Base-by-base conservation (phyloP, 2,329 filamentous ascomycete species). In the Paraconiothyrium sp. region DNA sequence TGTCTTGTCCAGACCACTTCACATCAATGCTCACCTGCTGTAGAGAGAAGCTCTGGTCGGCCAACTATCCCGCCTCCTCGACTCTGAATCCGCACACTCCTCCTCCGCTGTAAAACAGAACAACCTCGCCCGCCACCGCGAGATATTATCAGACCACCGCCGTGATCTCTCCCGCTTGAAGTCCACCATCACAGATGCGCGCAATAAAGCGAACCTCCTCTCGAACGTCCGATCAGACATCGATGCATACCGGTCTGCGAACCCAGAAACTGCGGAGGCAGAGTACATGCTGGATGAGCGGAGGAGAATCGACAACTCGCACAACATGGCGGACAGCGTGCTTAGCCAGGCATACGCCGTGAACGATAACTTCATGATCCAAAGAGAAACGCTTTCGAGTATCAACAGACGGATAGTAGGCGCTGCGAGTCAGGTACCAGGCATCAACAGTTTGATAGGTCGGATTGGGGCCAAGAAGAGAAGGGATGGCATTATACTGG, bases 281-380 rank as follows among this genome's bases (percentile, higher is more conserved):
- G 94, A 99, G 63, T 99, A 98, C 83, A 97, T 99, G 94, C 86
- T 99, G 32, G 91, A 92, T 71, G 95, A 99, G 85, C 87, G 95
- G 55, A 83, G 85, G 64, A 88, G 92, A 66, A 88, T 99, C 74
- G 95, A 99, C 76, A 90, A 93, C 76, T 96, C 92, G 73, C 91
- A 98, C 80, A 91, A 88, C 69, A 89, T 97, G 84, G 90, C 93
- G 51, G 95, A 99, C 78, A 91, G 88, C 65, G 93, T 99, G 37
- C 84, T 99, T 62, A 94, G 91, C 76, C 95, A 98, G 83, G 95
- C 95, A 8, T 99, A 99, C 81, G 94, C 94, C 11, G 93, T 98
- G 57, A 96, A 97, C 76, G 93, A 98, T 81, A 94, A 85, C 78
- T 98, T 99, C 77, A 85, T 87, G 14, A 74, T 93, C 59, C 95